Evolutionary conservation across 768 basidiomycete species (phyloP), one percentile per base, ranked within the genome.

Genomic region (Sarcodon sp.): DNA sequence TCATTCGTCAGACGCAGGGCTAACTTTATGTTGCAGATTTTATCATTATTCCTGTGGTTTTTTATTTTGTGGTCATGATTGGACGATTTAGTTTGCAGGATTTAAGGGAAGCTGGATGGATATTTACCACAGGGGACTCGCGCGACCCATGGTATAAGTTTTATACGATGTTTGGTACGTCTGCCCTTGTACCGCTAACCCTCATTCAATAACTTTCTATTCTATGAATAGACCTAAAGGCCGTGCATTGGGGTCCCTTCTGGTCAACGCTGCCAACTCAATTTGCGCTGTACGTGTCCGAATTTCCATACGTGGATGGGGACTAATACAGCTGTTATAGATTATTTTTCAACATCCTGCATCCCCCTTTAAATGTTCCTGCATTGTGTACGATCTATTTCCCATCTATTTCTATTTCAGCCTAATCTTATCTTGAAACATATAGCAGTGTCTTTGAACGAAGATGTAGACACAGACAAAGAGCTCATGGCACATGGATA

Each of bases 401-500:
- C 7, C 12, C 9, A 44, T 27, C 38, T 18, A 18, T 47, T 16
- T 16, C 44, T 33, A 27, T 15, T 43, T 16, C 44, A 12, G 31
- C 36, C 15, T 12, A 1, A 33, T 36, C 1, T 31, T n/a, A 21
- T 16, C 6, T 33, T 38, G 3, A 10, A 35, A 41, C 33, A 12
- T 35, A 33, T 41, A 87, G 87, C 87, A 44, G 87, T 99, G 11
- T 94, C 91, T 11, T 70, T 99, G 31, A 76, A 86, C 53, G 80
- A 83, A 56, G 92, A 97, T 44, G 73, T 96, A 50, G 81, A 96
- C 54, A 92, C 93, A 0, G 83, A 98, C 63, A 82, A 83, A 51
- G 94, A 99, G 60, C 79, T 98, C 8, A 76, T 96, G 43, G 89
- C 76, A 0, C 94, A 99, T 60, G 94, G 94, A 7, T 82, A 87